Evolutionary conservation across 163 green algal species (phyloP), one percentile per base, ranked within the genome.

Genomic region (Prototheca cutis): DNA sequence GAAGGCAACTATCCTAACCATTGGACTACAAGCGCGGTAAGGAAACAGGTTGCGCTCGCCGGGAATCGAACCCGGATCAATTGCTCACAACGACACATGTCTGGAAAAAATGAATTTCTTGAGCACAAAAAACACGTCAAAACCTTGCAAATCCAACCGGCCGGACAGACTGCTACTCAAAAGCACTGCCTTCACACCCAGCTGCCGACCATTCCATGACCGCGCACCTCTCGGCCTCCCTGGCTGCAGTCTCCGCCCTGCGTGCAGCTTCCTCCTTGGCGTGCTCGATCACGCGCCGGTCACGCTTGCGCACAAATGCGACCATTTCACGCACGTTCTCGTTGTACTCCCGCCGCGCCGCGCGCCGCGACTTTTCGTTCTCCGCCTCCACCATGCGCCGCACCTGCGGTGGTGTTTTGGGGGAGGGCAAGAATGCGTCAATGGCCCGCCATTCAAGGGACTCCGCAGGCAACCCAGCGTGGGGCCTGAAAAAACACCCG

Each of bases 351-450:
- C 71, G 61, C 30, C 76, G 75, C 25, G 68, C 74, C 4, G 57
- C 58, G 15, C 73, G 79, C 3, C 85, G 73, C 25, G 56, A 48
- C 68, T 94, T 95, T 19, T 79, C 76, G 76, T 98, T 98, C 72
- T 98, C 92, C 2, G 90, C 83, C 76, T 98, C 89, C 84, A 98
- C 97, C 28, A 79, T 59, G 31, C 89, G 76, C 24, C 89, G 77
- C 40, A 94, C 74, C 71, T 91, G 75, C 48, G n/a, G n/a, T n/a
- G n/a, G n/a, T n/a, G n/a, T n/a, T n/a, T n/a, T n/a, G n/a, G n/a
- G n/a, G n/a, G n/a, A n/a, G n/a, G n/a, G n/a, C n/a, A n/a, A n/a
- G n/a, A n/a, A n/a, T n/a, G n/a, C n/a, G n/a, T n/a, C n/a, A n/a
- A n/a, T n/a, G n/a, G n/a, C n/a, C n/a, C n/a, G n/a, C n/a, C n/a